These are phyloP conservation scores for Prunus fruticosa DNA, from an alignment of 306 rosid species.

Conservation along the genomic window DNA sequence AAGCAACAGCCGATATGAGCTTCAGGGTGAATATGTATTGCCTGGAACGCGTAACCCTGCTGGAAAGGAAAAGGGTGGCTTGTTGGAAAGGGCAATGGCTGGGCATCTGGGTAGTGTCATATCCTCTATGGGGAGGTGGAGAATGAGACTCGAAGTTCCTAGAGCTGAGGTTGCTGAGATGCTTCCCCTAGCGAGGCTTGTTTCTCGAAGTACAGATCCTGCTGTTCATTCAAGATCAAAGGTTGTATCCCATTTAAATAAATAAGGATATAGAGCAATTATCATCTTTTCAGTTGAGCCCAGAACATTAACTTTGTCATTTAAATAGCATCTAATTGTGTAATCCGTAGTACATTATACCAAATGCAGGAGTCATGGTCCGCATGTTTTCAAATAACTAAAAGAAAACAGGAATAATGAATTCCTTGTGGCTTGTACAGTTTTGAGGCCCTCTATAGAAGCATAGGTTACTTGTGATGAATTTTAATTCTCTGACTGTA, in stretches of 20 bases:
- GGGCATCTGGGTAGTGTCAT: conserved; percentile 77
- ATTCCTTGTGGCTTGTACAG: not conserved
- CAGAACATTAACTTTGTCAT: not conserved
- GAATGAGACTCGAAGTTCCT: conserved; percentile 85
- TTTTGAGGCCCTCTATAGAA: not conserved
- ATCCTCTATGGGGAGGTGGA: conserved; percentile 98
- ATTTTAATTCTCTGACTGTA: not conserved
- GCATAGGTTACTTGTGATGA: not conserved
- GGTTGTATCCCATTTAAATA: conserved; percentile 49
- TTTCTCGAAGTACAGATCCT: conserved; percentile 84
- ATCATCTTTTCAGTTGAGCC: conserved; percentile 11
- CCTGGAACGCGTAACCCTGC: conserved; percentile 64
- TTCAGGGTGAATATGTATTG: conserved; percentile 94
- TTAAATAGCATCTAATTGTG: not conserved
- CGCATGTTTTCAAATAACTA: not conserved
- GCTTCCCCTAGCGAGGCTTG: conserved; percentile 95
- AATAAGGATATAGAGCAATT: conserved; percentile 8
- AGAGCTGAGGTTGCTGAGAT: conserved; percentile 91
- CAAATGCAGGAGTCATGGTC: not conserved
- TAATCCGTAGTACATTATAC: not conserved
- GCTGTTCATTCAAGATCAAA: conserved; percentile 83
- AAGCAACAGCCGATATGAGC: conserved; percentile 83
- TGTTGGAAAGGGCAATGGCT: conserved; percentile 54
- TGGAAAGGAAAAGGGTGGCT: conserved; percentile 50
- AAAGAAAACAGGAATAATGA: not conserved